Base-by-base conservation (phyloP, 2,329 filamentous ascomycete species). In the Nigrospora osmanthi region DNA sequence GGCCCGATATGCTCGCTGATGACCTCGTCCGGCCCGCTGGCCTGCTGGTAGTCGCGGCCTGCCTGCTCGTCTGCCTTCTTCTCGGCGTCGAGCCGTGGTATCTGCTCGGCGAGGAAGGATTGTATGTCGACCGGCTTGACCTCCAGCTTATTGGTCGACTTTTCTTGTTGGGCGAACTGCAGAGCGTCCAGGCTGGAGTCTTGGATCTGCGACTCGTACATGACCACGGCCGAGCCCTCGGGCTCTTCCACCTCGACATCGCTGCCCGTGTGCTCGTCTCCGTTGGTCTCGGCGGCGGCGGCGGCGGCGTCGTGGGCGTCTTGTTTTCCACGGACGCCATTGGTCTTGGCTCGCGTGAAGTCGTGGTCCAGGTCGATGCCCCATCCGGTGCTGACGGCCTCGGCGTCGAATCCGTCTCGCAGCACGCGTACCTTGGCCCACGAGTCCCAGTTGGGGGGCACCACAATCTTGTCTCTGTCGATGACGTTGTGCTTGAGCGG, bases 401-500 rank as follows among this genome's bases (percentile, higher is more conserved):
- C 93, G 17, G 94, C 87, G 53, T 97, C 89, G 56, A 97, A 97
- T 0, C 84, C 87, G 59, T 95, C 93, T 44, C 89, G 81, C 28
- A 97, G 72, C 38, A 97, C 89, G 36, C 91, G 79, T 48, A 98
- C 96, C 67, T 97, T 98, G 48, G 89, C 90, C 87, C 89, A 96
- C 0, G 90, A 96, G 65, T 98, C 93, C 93, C 93, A 98, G 63
- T 96, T 96, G 14, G 90, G 86, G 2, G 91, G 91, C 1, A 98
- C 87, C 6, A 96, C 75, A 44, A 98, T 90, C 72, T 94, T 94
- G 64, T 95, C 90, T 48, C 91, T 79, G 67, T 93, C 93, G 53
- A 94, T 93, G 49, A 94, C 87, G 56, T 95, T 95, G 62, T 90
- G 86, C 66, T 89, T 93, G 19, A 94, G 74, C 19, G 85, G 80